Conservation (phyloP, 2,329 filamentous ascomycete species). For the Aspergillus sp. region DNA sequence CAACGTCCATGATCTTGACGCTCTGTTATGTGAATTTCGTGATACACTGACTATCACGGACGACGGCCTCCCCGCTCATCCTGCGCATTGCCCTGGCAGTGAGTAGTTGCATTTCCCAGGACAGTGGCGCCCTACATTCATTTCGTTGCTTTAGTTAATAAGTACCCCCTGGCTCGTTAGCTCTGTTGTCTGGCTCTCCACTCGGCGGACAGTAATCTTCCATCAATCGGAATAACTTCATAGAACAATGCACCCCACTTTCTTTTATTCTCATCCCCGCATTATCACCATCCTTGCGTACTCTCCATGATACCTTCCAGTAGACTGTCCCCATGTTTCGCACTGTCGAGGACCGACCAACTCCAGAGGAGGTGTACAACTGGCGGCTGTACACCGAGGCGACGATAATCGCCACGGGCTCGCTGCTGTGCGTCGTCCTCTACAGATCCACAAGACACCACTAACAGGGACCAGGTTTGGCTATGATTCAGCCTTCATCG, state of each 20-base stretch:
- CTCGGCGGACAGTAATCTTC: neutral
- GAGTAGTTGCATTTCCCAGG: no score
- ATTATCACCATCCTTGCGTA: no score
- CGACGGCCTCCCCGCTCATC: no score
- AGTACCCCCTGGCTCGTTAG: no score
- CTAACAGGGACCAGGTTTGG: constrained; percentile 44
- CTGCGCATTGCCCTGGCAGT: no score
- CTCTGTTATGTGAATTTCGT: no score
- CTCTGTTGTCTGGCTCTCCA: no score
- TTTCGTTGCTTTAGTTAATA: no score
- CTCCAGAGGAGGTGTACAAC: constrained; percentile 57
- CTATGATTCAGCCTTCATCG: constrained; percentile 56
- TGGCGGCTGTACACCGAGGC: constrained; percentile 52
- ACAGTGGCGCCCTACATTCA: no score
- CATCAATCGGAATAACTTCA: neutral
- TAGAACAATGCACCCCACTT: neutral
- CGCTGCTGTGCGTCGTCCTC: constrained; percentile 29
- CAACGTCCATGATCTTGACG: no score
- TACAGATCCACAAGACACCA: constrained; percentile 14
- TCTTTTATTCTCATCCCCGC: neutral
- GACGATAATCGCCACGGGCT: constrained; percentile 51
- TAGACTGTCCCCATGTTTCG: neutral
- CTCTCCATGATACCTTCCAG: no score
- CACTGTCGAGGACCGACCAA: constrained; percentile 53
- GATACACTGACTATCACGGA: no score